Evolutionary conservation across 495 filamentous ascomycete species (phyloP).

Genomic region (Lasiosphaeria ovina): DNA sequence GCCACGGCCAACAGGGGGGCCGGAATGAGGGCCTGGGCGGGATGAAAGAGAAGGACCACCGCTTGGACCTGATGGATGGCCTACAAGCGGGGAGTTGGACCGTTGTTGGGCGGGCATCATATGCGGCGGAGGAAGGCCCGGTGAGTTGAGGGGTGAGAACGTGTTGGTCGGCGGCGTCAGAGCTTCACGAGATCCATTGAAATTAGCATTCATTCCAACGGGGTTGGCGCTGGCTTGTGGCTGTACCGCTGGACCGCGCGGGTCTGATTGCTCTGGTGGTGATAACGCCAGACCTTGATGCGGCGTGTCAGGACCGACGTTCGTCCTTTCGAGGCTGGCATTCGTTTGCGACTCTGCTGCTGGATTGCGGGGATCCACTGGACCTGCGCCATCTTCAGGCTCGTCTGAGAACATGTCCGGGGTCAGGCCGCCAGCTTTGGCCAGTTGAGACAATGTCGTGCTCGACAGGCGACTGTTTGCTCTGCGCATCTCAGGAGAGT

Average conservation of each 20-base stretch:
- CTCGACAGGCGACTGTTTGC: constrained; percentile 79
- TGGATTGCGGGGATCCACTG: constrained; percentile 32
- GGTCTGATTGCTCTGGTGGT: constrained; percentile 32
- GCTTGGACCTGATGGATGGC: neutral
- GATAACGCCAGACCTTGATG: constrained; percentile 36
- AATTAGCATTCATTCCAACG: constrained; percentile 50
- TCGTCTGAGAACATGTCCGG: constrained; percentile 25
- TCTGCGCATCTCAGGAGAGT: constrained; percentile 70
- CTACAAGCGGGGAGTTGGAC: constrained; percentile 36
- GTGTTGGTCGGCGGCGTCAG: constrained; percentile 32
- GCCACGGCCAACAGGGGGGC: constrained; percentile 14
- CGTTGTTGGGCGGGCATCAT: constrained; percentile 30
- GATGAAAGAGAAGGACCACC: constrained; percentile 15
- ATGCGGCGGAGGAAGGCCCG: constrained; percentile 35
- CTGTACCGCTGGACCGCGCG: constrained; percentile 46
- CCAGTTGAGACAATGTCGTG: constrained; percentile 74
- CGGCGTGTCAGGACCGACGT: constrained; percentile 49
- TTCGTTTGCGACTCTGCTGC: constrained; percentile 45
- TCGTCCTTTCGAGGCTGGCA: constrained; percentile 43
- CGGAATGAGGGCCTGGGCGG: constrained; percentile 14
- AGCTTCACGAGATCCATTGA: constrained; percentile 49
- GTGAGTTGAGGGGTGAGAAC: constrained; percentile 24
- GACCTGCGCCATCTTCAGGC: constrained; percentile 19
- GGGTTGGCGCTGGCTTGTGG: constrained; percentile 40
- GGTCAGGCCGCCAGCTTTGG: constrained; percentile 56